Evolutionary conservation across 768 basidiomycete species (phyloP), one percentile per base, ranked within the genome.

Genomic region (Suillus clintonianus): DNA sequence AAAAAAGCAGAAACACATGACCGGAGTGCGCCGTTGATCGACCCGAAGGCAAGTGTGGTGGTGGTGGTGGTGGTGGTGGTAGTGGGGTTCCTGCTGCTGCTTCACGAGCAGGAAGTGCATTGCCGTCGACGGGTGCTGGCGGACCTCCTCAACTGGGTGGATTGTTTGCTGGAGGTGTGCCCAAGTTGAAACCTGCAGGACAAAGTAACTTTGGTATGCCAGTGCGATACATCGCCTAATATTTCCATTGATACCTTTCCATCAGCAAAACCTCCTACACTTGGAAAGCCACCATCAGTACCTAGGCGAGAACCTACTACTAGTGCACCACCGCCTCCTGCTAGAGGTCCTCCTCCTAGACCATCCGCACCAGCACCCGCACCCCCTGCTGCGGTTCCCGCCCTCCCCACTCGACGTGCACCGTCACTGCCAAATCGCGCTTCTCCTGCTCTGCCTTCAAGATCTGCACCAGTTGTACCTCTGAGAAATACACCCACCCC

Each of bases 111-210:
- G 70, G 68, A 32, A 36, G 63, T 30, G 65, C 77, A 43, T 55
- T 68, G 30, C 59, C 68, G 9, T 47, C 70, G 11, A 66, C 69
- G 2, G 67, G 72, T 34, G 79, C 75, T 8, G 78, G 72, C n/a
- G 87, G 82, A 8, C 87, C 94, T 32, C 92, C 93, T 30, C 94
- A 95, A 74, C 79, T 96, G 5, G 95, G 87, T 37, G 89, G 86
- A 2, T 76, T 97, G 13, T 96, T 97, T 71, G 94, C 95, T 51
- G 94, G 93, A 17, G 95, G 95, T 1, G 88, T 97, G 81, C 95
- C 95, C 5, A 95, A 92, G 72, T 73, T 97, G 71, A 96, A 90
- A 80, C 86, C 93, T 51, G 84, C 90, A n/a, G 91, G 87, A 14
- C 84, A 86, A 62, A 81, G 71, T 60, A 82, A 79, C 74, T 75